Conservation (phyloP, 192 early-diverging fungal genomes). For the Geranomyces michiganensis region DNA sequence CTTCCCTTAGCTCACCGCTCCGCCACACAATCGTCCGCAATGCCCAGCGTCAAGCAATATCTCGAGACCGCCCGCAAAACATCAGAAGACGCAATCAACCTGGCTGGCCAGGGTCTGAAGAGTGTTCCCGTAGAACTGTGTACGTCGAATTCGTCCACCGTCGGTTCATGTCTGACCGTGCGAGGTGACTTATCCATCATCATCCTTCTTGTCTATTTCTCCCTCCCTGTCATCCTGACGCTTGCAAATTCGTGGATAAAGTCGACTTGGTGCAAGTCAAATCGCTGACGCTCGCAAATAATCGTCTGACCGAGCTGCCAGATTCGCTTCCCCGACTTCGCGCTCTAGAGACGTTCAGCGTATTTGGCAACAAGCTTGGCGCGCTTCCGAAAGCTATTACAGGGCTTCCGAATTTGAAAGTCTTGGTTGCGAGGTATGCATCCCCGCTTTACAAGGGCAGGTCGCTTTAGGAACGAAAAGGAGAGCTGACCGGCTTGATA, state of each 20-base stretch:
- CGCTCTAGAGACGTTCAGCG: slow-evolving; percentile 39
- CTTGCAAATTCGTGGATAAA: not conserved
- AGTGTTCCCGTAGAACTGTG: slow-evolving; percentile 41
- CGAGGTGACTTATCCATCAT: too few relatives aligned
- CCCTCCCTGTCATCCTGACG: not conserved
- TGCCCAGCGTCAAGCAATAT: slow-evolving; percentile 24
- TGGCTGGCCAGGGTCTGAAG: slow-evolving; percentile 39
- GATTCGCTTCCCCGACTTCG: slow-evolving; percentile 30
- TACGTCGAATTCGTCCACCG: slow-evolving; percentile 9
- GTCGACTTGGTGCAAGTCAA: slow-evolving; percentile 22
- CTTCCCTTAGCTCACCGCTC: too few relatives aligned
- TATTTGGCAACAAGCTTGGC: slow-evolving; percentile 45
- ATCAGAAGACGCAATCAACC: slow-evolving; percentile 25
- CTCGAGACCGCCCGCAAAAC: slow-evolving; percentile 30
- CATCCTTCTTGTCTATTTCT: not conserved
- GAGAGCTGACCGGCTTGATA: too few relatives aligned
- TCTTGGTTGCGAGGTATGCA: slow-evolving; percentile 26
- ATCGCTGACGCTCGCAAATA: slow-evolving; percentile 34
- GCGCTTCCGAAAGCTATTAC: slow-evolving; percentile 38
- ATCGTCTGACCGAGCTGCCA: slow-evolving; percentile 30
- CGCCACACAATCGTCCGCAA: not conserved
- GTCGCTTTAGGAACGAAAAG: not conserved
- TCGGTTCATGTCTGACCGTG: too few relatives aligned
- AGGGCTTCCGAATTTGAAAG: slow-evolving; percentile 26
- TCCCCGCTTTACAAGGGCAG: slow-evolving; percentile 1